A percentile compares a stretch with the other conserved stretches of the same genome.
These are phyloP conservation scores for Byssochlamys sp. DNA, from an alignment of 2,329 filamentous ascomycete genomes.

Conservation along the genomic window DNA sequence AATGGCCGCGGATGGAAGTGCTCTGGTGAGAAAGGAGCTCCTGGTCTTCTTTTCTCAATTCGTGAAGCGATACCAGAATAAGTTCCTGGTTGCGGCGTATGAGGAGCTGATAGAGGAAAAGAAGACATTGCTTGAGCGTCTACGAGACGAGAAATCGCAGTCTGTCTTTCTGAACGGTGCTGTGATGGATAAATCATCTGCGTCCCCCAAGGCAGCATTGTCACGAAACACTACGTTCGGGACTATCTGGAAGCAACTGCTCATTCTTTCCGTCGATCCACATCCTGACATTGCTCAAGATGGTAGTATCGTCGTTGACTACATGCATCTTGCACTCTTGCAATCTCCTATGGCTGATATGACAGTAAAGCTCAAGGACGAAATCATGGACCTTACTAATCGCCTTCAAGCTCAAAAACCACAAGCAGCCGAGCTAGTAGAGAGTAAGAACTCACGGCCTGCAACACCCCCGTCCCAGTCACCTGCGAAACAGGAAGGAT, in stretches of 20 bases:
- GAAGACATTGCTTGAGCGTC: constrained; percentile 53
- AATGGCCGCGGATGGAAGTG: constrained; percentile 88
- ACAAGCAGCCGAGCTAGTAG: constrained; percentile 24
- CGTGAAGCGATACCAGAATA: constrained; percentile 78
- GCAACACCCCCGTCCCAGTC: constrained; percentile 41
- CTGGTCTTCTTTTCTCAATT: constrained; percentile 90
- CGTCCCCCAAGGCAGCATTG: constrained; percentile 18
- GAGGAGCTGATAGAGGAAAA: constrained; percentile 82
- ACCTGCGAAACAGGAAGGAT: constrained; percentile 49
- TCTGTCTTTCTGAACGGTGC: constrained; percentile 10
- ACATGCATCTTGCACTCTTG: constrained; percentile 67
- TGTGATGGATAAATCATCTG: constrained; percentile 12
- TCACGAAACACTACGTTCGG: constrained; percentile 86
- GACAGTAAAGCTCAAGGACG: constrained; percentile 63
- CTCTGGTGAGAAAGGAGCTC: constrained; percentile 85
- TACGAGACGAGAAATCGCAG: constrained; percentile 23
- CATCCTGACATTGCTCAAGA: constrained; percentile 86
- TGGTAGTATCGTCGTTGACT: constrained; percentile 76
- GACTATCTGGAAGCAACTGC: constrained; percentile 84
- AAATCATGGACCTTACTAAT: constrained; percentile 37
- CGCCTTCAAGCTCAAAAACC: constrained; percentile 28
- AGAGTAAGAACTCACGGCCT: constrained; percentile 28
- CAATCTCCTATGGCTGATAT: constrained; percentile 64
- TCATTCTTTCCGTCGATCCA: constrained; percentile 85
- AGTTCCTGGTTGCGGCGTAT: constrained; percentile 82